Conservation (phyloP, 1,284 basidiomycete genomes). For the Exobasidium cylindrosporum region DNA sequence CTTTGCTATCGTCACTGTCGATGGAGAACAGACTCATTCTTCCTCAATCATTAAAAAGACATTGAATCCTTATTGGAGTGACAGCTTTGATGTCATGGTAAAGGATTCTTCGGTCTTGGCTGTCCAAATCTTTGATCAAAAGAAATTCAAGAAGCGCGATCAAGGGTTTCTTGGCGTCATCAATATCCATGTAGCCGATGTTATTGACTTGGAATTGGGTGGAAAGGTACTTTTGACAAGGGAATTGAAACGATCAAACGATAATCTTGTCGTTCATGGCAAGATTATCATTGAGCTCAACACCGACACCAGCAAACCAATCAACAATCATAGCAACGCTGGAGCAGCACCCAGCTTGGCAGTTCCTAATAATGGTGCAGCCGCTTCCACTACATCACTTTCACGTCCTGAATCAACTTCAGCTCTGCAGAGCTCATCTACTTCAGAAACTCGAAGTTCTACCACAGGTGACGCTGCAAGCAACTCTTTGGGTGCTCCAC, state of each 20-base stretch:
- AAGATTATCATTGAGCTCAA: constrained; percentile 55
- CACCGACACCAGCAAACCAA: constrained; percentile 51
- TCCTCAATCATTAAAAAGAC: constrained; percentile 62
- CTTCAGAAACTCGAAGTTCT: not conserved
- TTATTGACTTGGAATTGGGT: constrained; percentile 82
- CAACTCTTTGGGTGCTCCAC: not conserved
- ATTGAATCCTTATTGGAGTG: constrained; percentile 55
- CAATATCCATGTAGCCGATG: constrained; percentile 82
- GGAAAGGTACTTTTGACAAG: constrained; percentile 65
- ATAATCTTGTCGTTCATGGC: constrained; percentile 54
- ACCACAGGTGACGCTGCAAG: constrained; percentile 14
- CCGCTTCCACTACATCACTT: constrained; percentile 42
- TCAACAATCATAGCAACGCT: constrained; percentile 42
- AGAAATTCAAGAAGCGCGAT: constrained; percentile 92
- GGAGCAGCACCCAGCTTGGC: constrained; percentile 32
- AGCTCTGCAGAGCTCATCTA: constrained; percentile 1
- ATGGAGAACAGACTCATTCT: constrained; percentile 88
- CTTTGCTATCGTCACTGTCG: constrained; percentile 89
- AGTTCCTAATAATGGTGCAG: constrained; percentile 26
- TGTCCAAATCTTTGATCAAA: constrained; percentile 94
- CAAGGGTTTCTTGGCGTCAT: constrained; percentile 93
- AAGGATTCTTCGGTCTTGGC: constrained; percentile 86
- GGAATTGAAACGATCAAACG: constrained; percentile 54
- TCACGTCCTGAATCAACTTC: constrained; percentile 11
- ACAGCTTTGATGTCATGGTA: constrained; percentile 62